phyloP scores from a whole-genome alignment of 2,329 filamentous ascomycete species.

The Diplodia corticola region DNA sequence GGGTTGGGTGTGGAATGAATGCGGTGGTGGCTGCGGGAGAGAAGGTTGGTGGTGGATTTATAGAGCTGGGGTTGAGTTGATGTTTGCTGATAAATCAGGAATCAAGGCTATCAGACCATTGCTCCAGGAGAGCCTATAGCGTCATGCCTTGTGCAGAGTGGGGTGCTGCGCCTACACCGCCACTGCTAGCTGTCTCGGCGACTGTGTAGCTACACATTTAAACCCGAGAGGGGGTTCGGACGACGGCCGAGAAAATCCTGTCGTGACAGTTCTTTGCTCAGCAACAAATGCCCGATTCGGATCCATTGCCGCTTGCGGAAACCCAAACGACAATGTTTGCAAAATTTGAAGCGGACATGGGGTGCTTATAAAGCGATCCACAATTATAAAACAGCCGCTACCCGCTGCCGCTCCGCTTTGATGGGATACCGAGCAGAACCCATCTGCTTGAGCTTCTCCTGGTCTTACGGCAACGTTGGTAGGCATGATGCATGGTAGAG shows the following conservation, averaged over 20 bases:
- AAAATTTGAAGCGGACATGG: background rate
- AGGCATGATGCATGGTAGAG: no score
- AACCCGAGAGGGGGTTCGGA: background rate
- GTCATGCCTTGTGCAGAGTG: background rate
- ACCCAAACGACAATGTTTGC: background rate
- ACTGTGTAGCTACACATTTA: background rate
- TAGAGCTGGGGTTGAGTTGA: background rate
- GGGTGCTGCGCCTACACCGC: background rate
- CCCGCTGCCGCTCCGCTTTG: background rate
- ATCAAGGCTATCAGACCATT: conserved; percentile 1
- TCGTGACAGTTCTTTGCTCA: background rate
- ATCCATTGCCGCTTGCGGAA: background rate
- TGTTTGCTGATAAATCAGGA: conserved; percentile 11
- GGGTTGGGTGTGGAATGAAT: background rate
- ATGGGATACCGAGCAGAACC: background rate
- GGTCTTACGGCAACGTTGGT: no score
- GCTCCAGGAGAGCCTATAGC: background rate
- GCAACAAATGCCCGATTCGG: background rate
- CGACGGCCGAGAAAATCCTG: background rate
- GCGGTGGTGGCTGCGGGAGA: background rate
- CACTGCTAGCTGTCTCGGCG: background rate
- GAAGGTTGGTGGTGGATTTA: background rate
- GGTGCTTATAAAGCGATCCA: background rate
- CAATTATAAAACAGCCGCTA: background rate
- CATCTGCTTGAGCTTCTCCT: no score